Percentiles rank a stretch among this genome's conserved stretches.
These are phyloP conservation scores for Dactylonectria macrodidyma DNA, from an alignment of 2,329 filamentous ascomycete species.

Conservation along the genomic window DNA sequence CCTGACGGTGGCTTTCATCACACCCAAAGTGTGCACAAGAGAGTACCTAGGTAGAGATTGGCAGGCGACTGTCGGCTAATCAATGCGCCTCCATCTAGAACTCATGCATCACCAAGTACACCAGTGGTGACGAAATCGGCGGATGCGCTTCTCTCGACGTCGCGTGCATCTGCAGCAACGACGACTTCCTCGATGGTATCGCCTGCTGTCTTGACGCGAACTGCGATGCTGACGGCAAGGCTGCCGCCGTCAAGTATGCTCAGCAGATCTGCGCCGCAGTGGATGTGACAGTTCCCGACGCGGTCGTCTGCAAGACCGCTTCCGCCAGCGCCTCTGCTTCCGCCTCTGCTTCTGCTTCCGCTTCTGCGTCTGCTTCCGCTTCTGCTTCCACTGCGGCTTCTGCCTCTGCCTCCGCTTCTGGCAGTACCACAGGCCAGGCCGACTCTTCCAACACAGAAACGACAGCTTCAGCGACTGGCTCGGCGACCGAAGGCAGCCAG, in stretches of 20 bases:
- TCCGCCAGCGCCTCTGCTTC: constrained; percentile 24
- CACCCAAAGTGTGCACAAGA: background rate
- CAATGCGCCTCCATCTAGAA: constrained; percentile 40
- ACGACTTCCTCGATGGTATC: constrained; percentile 56
- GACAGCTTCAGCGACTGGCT: background rate
- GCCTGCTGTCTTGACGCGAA: constrained; percentile 58
- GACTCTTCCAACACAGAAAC: background rate
- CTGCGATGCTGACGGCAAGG: constrained; percentile 53
- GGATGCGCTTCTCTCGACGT: constrained; percentile 58
- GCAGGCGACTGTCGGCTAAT: constrained; percentile 18
- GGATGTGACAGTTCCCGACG: constrained; percentile 54
- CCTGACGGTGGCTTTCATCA: background rate
- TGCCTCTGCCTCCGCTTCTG: background rate
- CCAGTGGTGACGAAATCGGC: constrained; percentile 52
- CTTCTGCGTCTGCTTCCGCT: background rate
- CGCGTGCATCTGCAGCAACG: constrained; percentile 59
- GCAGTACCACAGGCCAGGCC: background rate
- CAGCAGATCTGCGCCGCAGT: constrained; percentile 55
- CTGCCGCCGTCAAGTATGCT: constrained; percentile 55
- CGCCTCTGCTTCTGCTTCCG: constrained; percentile 1
- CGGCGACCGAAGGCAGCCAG: constrained; percentile 4
- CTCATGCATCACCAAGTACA: constrained; percentile 53
- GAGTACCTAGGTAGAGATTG: background rate
- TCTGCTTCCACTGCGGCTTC: background rate
- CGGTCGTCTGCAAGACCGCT: constrained; percentile 53